Conservation (phyloP, 148 eudicot genomes). For the Rhododendron ovatum region DNA sequence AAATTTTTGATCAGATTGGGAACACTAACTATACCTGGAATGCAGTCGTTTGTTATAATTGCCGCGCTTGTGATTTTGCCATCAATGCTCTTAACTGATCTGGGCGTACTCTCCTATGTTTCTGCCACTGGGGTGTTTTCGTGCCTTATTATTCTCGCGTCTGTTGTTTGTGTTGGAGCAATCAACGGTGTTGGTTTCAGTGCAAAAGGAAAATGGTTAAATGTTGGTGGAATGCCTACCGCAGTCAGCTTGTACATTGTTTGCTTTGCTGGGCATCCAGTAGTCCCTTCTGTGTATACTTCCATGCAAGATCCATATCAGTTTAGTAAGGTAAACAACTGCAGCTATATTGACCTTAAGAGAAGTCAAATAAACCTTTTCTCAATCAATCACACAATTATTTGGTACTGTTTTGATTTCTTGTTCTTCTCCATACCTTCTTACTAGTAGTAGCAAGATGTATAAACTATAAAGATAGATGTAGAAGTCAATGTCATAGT, state of each 20-base stretch:
- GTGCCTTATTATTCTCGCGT: slow-evolving; percentile 19
- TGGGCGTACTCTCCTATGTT: slow-evolving; percentile 26
- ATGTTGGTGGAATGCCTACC: slow-evolving; percentile 19
- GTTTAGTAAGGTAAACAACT: slow-evolving; percentile 28
- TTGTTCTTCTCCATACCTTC: background rate
- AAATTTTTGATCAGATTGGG: slow-evolving; percentile 18
- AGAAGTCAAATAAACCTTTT: background rate
- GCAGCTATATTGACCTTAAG: background rate
- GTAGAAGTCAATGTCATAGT: background rate
- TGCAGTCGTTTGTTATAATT: slow-evolving; percentile 19
- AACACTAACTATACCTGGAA: slow-evolving; percentile 10
- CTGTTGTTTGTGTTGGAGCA: slow-evolving; percentile 23
- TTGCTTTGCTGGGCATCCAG: slow-evolving; percentile 38
- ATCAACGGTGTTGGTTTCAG: slow-evolving; percentile 23
- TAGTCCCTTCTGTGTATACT: slow-evolving; percentile 27
- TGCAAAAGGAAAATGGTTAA: slow-evolving; percentile 11
- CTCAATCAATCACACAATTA: background rate
- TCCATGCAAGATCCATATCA: slow-evolving; percentile 21
- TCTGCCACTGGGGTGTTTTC: slow-evolving; percentile 37
- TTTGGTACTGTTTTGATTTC: too few species aligned
- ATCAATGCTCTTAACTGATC: slow-evolving; percentile 25
- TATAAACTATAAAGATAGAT: background rate
- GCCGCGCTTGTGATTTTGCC: slow-evolving; percentile 22
- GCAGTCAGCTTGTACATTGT: slow-evolving; percentile 27
- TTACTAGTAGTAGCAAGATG: background rate